Conservation (phyloP, 2,329 filamentous ascomycete species). For the Fusarium dimerum region DNA sequence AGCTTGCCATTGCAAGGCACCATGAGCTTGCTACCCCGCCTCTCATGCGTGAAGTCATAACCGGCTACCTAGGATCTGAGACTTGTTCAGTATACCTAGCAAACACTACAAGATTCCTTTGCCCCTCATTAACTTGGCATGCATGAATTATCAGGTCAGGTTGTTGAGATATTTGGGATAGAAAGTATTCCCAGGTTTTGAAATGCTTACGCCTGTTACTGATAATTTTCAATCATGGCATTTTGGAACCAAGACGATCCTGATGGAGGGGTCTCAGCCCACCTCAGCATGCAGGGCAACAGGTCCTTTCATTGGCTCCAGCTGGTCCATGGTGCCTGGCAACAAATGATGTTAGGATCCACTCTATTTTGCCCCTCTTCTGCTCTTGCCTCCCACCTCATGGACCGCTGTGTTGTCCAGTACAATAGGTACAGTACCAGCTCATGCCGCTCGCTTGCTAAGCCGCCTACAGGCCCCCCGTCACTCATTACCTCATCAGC, state of each 20-base stretch:
- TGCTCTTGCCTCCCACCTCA: no score
- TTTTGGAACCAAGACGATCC: neutral
- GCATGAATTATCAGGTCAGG: neutral
- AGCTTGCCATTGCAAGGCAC: no score
- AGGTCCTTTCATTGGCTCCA: slow-evolving; percentile 5
- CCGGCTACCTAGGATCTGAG: no score
- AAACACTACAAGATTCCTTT: no score
- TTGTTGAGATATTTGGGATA: neutral
- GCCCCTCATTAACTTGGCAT: neutral
- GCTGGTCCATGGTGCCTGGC: slow-evolving; percentile 10
- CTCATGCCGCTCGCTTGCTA: slow-evolving; percentile 21
- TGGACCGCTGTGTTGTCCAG: neutral
- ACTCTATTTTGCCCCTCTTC: neutral
- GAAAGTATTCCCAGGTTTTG: neutral
- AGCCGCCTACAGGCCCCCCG: slow-evolving; percentile 8
- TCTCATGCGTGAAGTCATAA: no score
- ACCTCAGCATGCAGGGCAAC: slow-evolving; percentile 2
- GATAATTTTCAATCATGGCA: neutral
- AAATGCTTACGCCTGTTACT: neutral
- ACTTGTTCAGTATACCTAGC: no score
- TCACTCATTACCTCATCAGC: slow-evolving; percentile 32
- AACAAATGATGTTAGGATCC: neutral
- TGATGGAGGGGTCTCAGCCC: slow-evolving; percentile 10
- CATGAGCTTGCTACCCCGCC: no score
- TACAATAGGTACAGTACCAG: slow-evolving; percentile 6